These are phyloP conservation scores for Cryptococcus sp. DNA, from an alignment of 1,284 basidiomycete species.

Conservation along the genomic window DNA sequence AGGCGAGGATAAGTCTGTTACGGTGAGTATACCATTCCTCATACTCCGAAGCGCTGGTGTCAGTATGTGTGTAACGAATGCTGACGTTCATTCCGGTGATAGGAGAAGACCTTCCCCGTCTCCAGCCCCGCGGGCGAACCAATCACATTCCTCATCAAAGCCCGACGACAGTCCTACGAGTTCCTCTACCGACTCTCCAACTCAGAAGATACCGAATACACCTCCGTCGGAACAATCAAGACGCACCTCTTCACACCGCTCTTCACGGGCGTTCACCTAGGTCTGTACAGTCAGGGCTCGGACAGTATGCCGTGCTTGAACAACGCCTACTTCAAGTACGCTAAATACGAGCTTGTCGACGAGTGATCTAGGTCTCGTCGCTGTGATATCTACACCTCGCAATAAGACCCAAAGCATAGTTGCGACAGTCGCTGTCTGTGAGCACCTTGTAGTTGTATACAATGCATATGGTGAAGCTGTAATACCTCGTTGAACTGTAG, in stretches of 20 bases:
- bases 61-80: too few species aligned
- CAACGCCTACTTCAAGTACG: constrained; percentile 24
- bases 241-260: constrained; percentile 12
- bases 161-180: constrained; percentile 1
- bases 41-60: too few species aligned
- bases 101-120: neutral
- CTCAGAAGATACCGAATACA: neutral
- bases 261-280: constrained; percentile 31
- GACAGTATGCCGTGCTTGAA: constrained; percentile 14
- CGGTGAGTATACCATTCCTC: neutral
- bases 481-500: too few species aligned
- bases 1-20: neutral
- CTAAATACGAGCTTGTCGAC: constrained; percentile 7
- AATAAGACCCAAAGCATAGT: too few species aligned
- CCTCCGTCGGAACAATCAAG: constrained; percentile 4
- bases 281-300: constrained; percentile 27
- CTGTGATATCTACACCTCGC: too few species aligned
- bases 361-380: too few species aligned
- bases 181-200: constrained; percentile 6
- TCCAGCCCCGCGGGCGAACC: neutral
- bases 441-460: too few species aligned
- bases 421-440: too few species aligned
- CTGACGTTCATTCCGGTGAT: too few species aligned
- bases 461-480: too few species aligned
- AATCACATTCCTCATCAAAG: constrained; percentile 5